phyloP scores from a whole-genome alignment of 768 basidiomycete genomes.

The Crucibulum laeve region DNA sequence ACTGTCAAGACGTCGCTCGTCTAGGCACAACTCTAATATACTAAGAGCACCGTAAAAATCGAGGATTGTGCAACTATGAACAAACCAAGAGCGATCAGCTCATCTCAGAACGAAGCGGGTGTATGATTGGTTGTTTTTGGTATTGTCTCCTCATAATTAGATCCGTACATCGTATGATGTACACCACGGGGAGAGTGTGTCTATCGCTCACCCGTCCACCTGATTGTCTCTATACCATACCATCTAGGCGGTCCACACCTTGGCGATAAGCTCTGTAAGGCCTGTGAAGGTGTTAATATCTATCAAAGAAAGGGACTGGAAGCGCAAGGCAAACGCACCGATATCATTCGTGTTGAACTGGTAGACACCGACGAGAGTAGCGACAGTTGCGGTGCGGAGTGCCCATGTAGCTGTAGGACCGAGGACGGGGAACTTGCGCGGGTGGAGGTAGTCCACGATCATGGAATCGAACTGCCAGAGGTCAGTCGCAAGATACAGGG shows the following conservation, averaged over 20 bases:
- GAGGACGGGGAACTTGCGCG: constrained; percentile 86
- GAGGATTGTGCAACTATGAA: no score
- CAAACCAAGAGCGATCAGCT: no score
- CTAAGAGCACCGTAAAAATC: no score
- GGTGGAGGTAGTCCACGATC: constrained; percentile 87
- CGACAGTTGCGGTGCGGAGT: constrained; percentile 73
- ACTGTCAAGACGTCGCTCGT: no score
- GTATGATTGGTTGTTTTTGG: no score
- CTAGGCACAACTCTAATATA: no score
- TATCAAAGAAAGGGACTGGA: neutral
- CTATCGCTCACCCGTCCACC: no score
- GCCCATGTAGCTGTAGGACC: constrained; percentile 72
- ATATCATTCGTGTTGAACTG: constrained; percentile 99
- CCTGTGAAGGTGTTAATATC: constrained; percentile 44
- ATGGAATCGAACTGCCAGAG: constrained; percentile 61
- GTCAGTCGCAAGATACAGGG: constrained; percentile 8
- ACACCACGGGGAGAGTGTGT: no score
- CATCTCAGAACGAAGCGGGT: no score
- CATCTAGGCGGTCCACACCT: constrained; percentile 74
- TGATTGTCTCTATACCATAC: no score
- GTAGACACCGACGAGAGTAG: constrained; percentile 85
- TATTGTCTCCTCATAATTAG: no score
- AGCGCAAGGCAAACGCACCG: constrained; percentile 50
- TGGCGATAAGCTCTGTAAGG: constrained; percentile 78
- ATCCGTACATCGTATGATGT: no score